Percentiles rank a stretch among this genome's conserved stretches.
Conservation (phyloP, 768 basidiomycete species). For the Mycena olivaceomarginata region DNA sequence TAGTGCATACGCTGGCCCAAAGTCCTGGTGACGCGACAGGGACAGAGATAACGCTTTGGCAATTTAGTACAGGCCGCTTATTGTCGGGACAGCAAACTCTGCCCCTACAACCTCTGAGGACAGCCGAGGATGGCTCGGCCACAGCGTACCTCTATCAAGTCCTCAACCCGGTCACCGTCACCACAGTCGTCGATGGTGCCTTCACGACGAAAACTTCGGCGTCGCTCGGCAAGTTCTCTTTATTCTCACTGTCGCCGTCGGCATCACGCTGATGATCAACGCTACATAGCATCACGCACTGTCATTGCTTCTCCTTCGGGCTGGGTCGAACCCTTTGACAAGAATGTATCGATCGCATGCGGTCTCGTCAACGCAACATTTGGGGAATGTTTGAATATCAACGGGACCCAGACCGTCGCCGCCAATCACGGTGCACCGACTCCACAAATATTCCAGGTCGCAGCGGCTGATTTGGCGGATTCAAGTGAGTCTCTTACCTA, state of each 20-base stretch:
- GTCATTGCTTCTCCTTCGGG: slow-evolving; percentile 7
- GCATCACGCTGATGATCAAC: neutral
- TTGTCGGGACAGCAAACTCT: slow-evolving; percentile 5
- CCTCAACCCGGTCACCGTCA: neutral
- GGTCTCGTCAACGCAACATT: neutral
- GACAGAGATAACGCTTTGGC: slow-evolving; percentile 26
- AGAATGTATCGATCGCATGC: neutral
- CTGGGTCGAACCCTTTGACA: neutral
- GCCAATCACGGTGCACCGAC: neutral
- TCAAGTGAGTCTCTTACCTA: neutral
- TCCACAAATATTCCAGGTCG: neutral
- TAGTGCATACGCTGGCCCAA: slow-evolving; percentile 12
- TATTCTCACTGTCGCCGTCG: neutral
- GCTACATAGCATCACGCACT: neutral
- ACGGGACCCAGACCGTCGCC: neutral
- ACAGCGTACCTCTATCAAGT: slow-evolving; percentile 28
- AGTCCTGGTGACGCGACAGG: neutral
- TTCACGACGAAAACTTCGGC: neutral
- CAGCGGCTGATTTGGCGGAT: no score
- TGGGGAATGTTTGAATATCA: neutral
- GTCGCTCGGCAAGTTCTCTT: neutral
- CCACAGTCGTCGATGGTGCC: neutral
- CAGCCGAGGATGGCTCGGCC: slow-evolving; percentile 2
- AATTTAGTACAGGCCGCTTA: slow-evolving; percentile 14
- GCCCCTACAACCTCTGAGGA: slow-evolving; percentile 13